Conservation (phyloP, 2,329 filamentous ascomycete genomes). For the Aureobasidium musti region DNA sequence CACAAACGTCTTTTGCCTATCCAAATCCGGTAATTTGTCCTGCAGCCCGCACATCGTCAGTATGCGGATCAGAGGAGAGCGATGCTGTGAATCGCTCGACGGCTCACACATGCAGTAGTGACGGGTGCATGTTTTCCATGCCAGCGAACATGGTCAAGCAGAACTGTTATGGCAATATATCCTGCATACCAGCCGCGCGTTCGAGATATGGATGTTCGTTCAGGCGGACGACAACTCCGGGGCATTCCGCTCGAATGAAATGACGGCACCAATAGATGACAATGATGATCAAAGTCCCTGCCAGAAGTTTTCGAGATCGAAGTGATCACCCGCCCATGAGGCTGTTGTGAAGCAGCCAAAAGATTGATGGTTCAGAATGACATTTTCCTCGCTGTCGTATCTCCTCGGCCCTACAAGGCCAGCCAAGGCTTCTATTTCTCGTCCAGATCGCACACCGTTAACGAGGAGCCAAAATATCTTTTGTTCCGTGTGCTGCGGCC, state of each 20-base stretch:
- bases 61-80: not conserved
- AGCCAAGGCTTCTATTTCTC: not conserved
- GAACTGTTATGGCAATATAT: slow-evolving; percentile 2
- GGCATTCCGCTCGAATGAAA: not conserved
- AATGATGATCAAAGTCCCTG: not conserved
- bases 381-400: not conserved
- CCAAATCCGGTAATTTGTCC: slow-evolving; percentile 4
- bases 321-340: not conserved
- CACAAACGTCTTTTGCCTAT: slow-evolving; percentile 10
- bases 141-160: not conserved
- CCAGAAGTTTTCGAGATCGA: not conserved
- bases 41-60: not conserved
- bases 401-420: slow-evolving; percentile 11
- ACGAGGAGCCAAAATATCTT: slow-evolving; percentile 10
- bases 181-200: slow-evolving; percentile 19
- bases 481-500: slow-evolving; percentile 8
- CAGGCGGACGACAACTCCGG: slow-evolving; percentile 9
- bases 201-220: not conserved
- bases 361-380: not conserved
- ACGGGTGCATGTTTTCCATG: not conserved
- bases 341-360: not conserved
- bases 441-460: not conserved
- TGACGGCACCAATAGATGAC: not conserved
- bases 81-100: not conserved
- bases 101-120: not conserved